Percentiles rank a stretch among this genome's conserved stretches.
These are phyloP conservation scores for Isoetes taiwanensis DNA, from an alignment of 75 land plant species.

Conservation along the genomic window DNA sequence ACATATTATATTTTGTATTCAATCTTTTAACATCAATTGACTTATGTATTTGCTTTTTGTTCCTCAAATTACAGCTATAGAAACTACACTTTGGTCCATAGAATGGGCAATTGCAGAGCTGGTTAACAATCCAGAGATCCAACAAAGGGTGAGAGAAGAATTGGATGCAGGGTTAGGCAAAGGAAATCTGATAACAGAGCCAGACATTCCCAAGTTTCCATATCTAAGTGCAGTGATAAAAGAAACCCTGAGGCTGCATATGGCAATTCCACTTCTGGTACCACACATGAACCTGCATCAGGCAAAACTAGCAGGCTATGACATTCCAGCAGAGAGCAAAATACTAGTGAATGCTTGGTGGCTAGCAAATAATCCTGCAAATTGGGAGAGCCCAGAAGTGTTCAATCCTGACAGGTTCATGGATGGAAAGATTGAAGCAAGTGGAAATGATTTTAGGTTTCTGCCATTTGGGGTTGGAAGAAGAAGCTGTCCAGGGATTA, in stretches of 20 bases:
- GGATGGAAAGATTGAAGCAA: conserved; percentile 38
- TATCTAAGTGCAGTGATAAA: conserved; percentile 34
- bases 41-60: too few species aligned
- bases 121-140: conserved; percentile 29
- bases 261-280: conserved; percentile 27
- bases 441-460: conserved; percentile 37
- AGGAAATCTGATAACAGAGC: conserved; percentile 28
- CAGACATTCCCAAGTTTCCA: conserved; percentile 22
- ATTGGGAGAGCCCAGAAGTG: conserved; percentile 50
- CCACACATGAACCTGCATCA: conserved; percentile 10
- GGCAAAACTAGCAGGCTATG: conserved; percentile 1
- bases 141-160: conserved; percentile 27
- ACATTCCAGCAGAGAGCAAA: conserved; percentile 10
- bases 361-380: conserved; percentile 55
- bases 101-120: conserved; percentile 59
- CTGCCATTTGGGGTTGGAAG: conserved; percentile 42
- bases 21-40: too few species aligned
- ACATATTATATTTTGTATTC: too few species aligned
- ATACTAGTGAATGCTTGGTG: conserved; percentile 80
- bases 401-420: conserved; percentile 69
- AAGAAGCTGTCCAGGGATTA: conserved; percentile 91
- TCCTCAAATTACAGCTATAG: too few species aligned
- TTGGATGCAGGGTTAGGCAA: conserved; percentile 31
- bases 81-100: conserved; percentile 37
- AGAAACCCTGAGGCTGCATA: conserved; percentile 40